A percentile compares a stretch with the other conserved stretches of the same genome.
Conservation (phyloP, 2,329 filamentous ascomycete species). For the Alternaria sp. region DNA sequence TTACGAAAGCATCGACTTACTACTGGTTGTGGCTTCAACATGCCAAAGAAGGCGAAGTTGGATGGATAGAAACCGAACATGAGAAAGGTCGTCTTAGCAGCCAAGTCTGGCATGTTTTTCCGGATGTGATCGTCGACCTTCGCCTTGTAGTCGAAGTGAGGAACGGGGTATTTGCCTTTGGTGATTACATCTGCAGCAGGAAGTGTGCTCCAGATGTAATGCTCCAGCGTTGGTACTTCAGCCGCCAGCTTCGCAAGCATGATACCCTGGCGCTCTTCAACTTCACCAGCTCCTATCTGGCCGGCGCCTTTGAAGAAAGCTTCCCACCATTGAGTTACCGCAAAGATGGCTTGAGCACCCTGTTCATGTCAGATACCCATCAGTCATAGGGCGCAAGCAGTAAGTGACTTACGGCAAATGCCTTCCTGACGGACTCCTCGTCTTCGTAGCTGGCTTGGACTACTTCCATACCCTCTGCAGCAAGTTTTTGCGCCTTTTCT, state of each 20-base stretch:
- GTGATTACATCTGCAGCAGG: slow-evolving; percentile 42
- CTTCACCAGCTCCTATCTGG: slow-evolving; percentile 32
- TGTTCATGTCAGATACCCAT: slow-evolving; percentile 4
- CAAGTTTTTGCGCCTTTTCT: slow-evolving; percentile 28
- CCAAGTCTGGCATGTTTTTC: slow-evolving; percentile 31
- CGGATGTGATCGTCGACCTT: slow-evolving; percentile 51
- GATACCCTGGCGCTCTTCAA: slow-evolving; percentile 48
- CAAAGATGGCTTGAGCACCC: slow-evolving; percentile 42
- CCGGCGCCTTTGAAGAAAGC: slow-evolving; percentile 28
- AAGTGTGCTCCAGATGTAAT: slow-evolving; percentile 57
- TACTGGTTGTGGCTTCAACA: slow-evolving; percentile 19
- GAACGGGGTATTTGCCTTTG: slow-evolving; percentile 42
- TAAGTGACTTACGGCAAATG: slow-evolving; percentile 14
- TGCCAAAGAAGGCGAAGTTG: slow-evolving; percentile 20
- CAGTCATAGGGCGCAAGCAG: neutral
- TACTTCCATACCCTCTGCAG: slow-evolving; percentile 49
- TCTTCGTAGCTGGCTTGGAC: slow-evolving; percentile 31
- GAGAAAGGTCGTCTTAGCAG: slow-evolving; percentile 27
- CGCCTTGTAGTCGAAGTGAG: slow-evolving; percentile 54
- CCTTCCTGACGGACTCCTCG: slow-evolving; percentile 14
- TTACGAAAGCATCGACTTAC: neutral
- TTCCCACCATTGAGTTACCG: slow-evolving; percentile 39
- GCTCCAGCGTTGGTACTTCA: slow-evolving; percentile 46
- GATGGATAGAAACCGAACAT: slow-evolving; percentile 26
- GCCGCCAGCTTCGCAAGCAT: slow-evolving; percentile 52